phyloP scores from a whole-genome alignment of 805 yeast genomes.

The Saccharomycopsis sp. region DNA sequence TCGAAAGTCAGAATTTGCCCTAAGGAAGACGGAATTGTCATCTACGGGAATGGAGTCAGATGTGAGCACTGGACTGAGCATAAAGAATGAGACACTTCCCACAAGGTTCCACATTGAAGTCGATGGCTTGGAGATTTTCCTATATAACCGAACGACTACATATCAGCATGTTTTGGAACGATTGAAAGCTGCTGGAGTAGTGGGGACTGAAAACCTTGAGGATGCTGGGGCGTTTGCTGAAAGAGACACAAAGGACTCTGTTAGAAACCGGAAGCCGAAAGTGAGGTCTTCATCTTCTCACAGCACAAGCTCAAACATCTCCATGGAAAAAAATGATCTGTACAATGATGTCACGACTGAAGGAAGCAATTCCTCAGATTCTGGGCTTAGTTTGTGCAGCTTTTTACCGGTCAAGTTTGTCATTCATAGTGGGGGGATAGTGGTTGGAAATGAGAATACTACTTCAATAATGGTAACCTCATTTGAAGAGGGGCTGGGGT shows the following conservation, averaged over 20 bases:
- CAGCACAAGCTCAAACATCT: no score
- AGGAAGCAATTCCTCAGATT: no score
- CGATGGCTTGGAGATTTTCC: slow-evolving; percentile 75
- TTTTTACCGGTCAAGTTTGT: slow-evolving; percentile 55
- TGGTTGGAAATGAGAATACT: slow-evolving; percentile 73
- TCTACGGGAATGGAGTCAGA: slow-evolving; percentile 15
- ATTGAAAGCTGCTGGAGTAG: slow-evolving; percentile 25
- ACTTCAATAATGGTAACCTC: slow-evolving; percentile 62
- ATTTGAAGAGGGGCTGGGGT: slow-evolving; percentile 44
- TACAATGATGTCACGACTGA: no score
- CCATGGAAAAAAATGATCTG: no score
- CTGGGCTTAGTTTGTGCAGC: slow-evolving; percentile 13
- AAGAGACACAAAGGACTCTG: background rate
- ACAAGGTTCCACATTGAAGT: slow-evolving; percentile 48
- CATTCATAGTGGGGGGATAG: slow-evolving; percentile 59
- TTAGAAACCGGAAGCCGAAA: background rate
- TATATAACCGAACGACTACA: slow-evolving; percentile 72
- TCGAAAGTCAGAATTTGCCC: slow-evolving; percentile 25
- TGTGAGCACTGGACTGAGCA: slow-evolving; percentile 18
- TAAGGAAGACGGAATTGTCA: slow-evolving; percentile 21
- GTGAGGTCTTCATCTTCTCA: slow-evolving; percentile 3
- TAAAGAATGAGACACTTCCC: slow-evolving; percentile 42
- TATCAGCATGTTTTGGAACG: slow-evolving; percentile 54
- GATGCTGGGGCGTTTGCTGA: no score
- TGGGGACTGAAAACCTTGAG: no score